Evolutionary conservation across 495 filamentous ascomycete genomes (phyloP), one percentile per base, ranked within the genome.

Genomic region (Cudoniella acicularis): DNA sequence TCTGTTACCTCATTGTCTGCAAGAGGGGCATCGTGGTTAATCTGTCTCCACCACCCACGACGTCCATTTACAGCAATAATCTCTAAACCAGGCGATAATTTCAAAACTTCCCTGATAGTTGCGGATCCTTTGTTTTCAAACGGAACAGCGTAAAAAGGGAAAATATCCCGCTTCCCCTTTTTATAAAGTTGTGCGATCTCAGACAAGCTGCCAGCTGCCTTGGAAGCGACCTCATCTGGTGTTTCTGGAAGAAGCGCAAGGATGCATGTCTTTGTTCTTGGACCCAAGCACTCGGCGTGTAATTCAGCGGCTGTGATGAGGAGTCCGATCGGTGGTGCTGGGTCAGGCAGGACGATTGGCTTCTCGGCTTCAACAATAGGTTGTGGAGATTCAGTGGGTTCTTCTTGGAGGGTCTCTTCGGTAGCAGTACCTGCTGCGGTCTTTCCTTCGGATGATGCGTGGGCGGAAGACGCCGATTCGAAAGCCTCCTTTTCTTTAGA

Each of bases 51-150:
- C 95, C 94, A 98, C 21, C 84, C 83, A 36, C 91, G 79, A 62
- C 90, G 86, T 9, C 83, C 89, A 71, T 96, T 97, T 40, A 96
- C 65, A 10, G 91, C 92, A 36, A 98, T 74, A 40, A 98, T 67
- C 62, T 93, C 85, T 1, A 79, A 67, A 18, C 82, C 77, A 2
- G 71, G 75, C 4, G 66, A 68, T 54, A 96, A 74, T 1, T 77
- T 83, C 27, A 98, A 82, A 11, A 77, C 73, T 27, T 78, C 73
- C 25, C 83, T 79, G 1, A 97, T 69, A 0, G 73, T 68, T 3
- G 75, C 67, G 2, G 80, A 80, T 0, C 73, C 82, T 9, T 76
- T 64, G 66, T 92, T 94, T 49, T 69, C 74, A 17, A 73, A 72
- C n/a, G 87, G 83, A 0, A 96, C 76, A 21, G 84, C 83, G 72